phyloP scores from a whole-genome alignment of 345 rosid genomes.

The Rhodamnia rubescens region DNA sequence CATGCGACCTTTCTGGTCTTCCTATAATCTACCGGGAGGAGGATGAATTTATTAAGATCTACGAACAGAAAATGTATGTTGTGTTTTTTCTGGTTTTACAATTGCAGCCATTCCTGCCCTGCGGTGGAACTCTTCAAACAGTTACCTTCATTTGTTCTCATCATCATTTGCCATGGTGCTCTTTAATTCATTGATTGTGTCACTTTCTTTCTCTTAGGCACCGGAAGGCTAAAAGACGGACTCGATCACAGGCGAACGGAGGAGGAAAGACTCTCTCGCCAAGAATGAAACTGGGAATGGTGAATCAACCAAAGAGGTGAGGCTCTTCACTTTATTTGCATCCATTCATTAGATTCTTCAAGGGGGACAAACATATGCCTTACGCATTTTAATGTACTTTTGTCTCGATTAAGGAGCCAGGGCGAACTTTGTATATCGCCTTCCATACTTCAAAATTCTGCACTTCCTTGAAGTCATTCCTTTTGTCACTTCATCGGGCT shows the following conservation, averaged over 20 bases:
- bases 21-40: constrained; percentile 27
- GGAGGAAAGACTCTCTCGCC: constrained; percentile 9
- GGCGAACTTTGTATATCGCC: rapidly evolving
- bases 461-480: background rate
- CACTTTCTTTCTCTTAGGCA: constrained; percentile 7
- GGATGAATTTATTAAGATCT: constrained; percentile 19
- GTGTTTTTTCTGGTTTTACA: background rate
- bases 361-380: background rate
- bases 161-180: background rate
- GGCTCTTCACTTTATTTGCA: background rate
- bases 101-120: background rate
- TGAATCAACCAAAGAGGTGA: constrained; percentile 20
- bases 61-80: constrained; percentile 29
- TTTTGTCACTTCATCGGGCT: background rate
- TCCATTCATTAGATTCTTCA: background rate
- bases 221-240: constrained; percentile 22
- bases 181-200: background rate
- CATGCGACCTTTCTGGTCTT: constrained; percentile 47
- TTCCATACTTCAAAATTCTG: background rate
- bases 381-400: background rate
- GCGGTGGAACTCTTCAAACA: background rate
- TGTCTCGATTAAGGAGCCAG: background rate
- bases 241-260: constrained; percentile 21
- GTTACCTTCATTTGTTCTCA: background rate
- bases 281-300: constrained; percentile 10